Percentiles rank a stretch among this genome's conserved stretches.
phyloP scores from a whole-genome alignment of 2,329 filamentous ascomycete genomes.

The Diaporthe vaccinii region DNA sequence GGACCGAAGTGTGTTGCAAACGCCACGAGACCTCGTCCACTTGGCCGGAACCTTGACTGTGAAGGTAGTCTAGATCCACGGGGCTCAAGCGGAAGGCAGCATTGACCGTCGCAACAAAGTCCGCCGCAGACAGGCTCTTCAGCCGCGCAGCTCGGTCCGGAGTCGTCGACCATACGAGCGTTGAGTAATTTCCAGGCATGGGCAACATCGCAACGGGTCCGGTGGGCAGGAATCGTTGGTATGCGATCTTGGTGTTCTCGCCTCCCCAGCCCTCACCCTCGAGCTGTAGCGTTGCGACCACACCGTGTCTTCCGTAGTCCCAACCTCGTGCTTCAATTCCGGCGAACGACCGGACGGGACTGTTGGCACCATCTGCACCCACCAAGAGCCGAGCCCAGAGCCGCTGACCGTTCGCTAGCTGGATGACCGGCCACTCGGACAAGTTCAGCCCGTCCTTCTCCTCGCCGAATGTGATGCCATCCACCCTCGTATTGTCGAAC shows the following conservation, averaged over 20 bases:
- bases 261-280: constrained; percentile 70
- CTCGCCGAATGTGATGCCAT: constrained; percentile 82
- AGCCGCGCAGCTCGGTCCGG: constrained; percentile 82
- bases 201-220: constrained; percentile 94
- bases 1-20: constrained; percentile 74
- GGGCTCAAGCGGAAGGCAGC: constrained; percentile 88
- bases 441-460: constrained; percentile 80
- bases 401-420: constrained; percentile 74
- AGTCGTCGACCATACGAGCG: constrained; percentile 95
- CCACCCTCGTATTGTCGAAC: constrained; percentile 83
- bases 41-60: constrained; percentile 71
- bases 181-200: constrained; percentile 84
- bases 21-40: constrained; percentile 89
- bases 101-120: constrained; percentile 91
- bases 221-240: constrained; percentile 93
- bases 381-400: constrained; percentile 88
- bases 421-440: constrained; percentile 88
- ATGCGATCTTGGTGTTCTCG: constrained; percentile 78
- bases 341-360: constrained; percentile 90
- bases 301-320: constrained; percentile 92
- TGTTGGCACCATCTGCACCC: constrained; percentile 95
- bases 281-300: constrained; percentile 89
- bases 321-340: constrained; percentile 88
- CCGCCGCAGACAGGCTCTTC: constrained; percentile 78
- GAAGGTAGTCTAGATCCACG: constrained; percentile 86